Evolutionary conservation across 805 yeast species (phyloP).

Genomic region (Saturnispora besseyi): DNA sequence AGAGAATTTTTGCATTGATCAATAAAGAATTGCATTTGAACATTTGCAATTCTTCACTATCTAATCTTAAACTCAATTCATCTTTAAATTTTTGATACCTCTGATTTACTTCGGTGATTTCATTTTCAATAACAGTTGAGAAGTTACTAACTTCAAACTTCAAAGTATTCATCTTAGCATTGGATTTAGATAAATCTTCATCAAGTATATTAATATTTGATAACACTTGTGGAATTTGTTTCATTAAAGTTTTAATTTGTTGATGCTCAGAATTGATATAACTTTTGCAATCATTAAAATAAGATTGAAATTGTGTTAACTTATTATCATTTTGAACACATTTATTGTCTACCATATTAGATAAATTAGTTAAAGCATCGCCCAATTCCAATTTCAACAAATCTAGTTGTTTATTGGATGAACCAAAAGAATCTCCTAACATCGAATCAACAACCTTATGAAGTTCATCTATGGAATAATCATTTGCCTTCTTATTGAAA

Average conservation of each 20-base stretch:
- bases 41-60: slow-evolving; percentile 16
- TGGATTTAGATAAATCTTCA: background rate
- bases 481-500: background rate
- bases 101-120: background rate
- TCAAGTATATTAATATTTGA: background rate
- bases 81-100: background rate
- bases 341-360: background rate
- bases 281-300: slow-evolving; percentile 1
- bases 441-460: slow-evolving; percentile 13
- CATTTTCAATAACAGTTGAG: background rate
- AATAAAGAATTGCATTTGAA: slow-evolving; percentile 22
- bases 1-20: slow-evolving; percentile 20
- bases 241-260: slow-evolving; percentile 1
- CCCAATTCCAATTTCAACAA: slow-evolving; percentile 7
- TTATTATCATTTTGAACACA: background rate
- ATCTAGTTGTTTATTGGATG: background rate
- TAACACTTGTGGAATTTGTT: background rate
- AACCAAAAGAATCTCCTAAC: slow-evolving; percentile 5
- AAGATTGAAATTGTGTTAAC: background rate
- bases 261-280: slow-evolving; percentile 6
- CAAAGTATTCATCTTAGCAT: background rate
- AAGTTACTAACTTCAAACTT: background rate
- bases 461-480: background rate
- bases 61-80: slow-evolving; percentile 1
- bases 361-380: slow-evolving; percentile 2